These are phyloP conservation scores for Coemansia sp. DNA, from an alignment of 192 early-diverging fungal species.

Conservation along the genomic window DNA sequence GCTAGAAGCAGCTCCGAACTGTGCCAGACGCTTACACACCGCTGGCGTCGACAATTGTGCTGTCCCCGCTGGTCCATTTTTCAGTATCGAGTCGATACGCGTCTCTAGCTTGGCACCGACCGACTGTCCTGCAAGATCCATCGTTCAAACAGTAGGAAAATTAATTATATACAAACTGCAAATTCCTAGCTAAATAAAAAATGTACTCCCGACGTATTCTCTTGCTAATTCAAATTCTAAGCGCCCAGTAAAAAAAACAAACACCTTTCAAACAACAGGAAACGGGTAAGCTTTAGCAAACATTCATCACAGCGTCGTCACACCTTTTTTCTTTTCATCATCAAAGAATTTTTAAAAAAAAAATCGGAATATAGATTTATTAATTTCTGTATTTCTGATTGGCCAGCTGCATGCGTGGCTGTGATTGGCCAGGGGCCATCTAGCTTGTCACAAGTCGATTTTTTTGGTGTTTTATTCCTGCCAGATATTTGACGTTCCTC, in stretches of 20 bases:
- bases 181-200: too few relatives aligned
- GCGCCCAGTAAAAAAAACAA: neutral
- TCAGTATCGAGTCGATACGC: slow-evolving; percentile 23
- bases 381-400: slow-evolving; percentile 3
- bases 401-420: slow-evolving; percentile 1
- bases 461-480: neutral
- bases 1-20: slow-evolving; percentile 27
- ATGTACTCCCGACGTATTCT: too few relatives aligned
- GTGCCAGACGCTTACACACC: slow-evolving; percentile 38
- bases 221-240: neutral
- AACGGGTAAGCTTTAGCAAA: too few relatives aligned
- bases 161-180: neutral
- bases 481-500: neutral
- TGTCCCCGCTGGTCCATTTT: slow-evolving; percentile 11
- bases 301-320: neutral
- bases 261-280: neutral
- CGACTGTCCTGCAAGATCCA: slow-evolving; percentile 29
- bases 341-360: neutral
- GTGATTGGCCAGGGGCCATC: slow-evolving; percentile 12
- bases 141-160: neutral
- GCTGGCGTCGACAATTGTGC: slow-evolving; percentile 21
- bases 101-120: slow-evolving; percentile 28
- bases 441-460: neutral
- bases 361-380: neutral
- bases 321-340: neutral